Evolutionary conservation across 1,284 basidiomycete species (phyloP).

Genomic region (Psilocybe mexicana): DNA sequence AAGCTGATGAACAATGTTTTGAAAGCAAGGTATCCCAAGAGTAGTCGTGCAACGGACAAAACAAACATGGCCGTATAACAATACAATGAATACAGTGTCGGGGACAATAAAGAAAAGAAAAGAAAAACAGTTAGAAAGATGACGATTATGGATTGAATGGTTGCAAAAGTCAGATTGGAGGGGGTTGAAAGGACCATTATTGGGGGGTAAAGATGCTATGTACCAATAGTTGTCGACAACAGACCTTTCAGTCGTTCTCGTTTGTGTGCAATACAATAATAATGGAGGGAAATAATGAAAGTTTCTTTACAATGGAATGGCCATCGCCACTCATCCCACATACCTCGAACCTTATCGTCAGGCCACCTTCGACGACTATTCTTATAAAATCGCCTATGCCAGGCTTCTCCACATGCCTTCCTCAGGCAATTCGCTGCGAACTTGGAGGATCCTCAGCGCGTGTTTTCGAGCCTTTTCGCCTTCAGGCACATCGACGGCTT

Average conservation of each 20-base stretch:
- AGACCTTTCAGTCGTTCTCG: neutral
- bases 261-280: neutral
- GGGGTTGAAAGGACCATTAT: neutral
- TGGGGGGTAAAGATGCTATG: neutral
- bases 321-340: neutral
- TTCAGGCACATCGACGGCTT: conserved; percentile 26
- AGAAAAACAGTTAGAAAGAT: conserved; percentile 8
- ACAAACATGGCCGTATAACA: conserved; percentile 1
- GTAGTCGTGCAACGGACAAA: neutral
- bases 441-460: conserved; percentile 67
- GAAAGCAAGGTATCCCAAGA: conserved; percentile 2
- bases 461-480: conserved; percentile 51
- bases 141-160: conserved; percentile 2
- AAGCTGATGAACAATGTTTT: neutral
- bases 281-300: neutral
- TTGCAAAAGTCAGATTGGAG: neutral
- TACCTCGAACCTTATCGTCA: neutral
- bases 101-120: conserved; percentile 11
- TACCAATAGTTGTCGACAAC: neutral
- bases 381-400: conserved; percentile 35
- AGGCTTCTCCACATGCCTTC: conserved; percentile 80
- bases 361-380: neutral
- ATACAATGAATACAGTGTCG: conserved; percentile 10
- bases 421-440: conserved; percentile 57
- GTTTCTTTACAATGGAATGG: neutral